Percentiles rank a stretch among this genome's conserved stretches.
Conservation (phyloP, 345 rosid species). For the Eucalyptus camaldulensis region DNA sequence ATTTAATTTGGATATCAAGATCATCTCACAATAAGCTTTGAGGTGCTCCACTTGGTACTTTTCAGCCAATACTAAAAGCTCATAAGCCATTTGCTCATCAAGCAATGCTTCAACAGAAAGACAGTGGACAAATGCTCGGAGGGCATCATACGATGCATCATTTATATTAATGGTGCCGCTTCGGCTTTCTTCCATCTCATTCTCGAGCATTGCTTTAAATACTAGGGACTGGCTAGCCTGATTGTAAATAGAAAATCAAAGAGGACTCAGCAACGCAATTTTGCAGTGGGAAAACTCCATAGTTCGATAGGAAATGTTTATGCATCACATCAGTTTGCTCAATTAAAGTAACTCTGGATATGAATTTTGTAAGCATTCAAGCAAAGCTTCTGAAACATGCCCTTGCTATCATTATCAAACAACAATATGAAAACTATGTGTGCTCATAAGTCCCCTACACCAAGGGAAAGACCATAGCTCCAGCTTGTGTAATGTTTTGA, state of each 20-base stretch:
- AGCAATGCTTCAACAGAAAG: no score
- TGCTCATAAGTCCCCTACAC: background rate
- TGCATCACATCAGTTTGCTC: constrained; percentile 5
- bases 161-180: constrained; percentile 71
- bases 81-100: no score
- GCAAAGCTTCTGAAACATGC: background rate
- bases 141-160: constrained; percentile 56
- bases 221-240: constrained; percentile 78
- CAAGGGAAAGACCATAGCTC: background rate
- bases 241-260: background rate
- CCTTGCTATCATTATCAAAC: background rate
- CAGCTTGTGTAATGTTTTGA: background rate
- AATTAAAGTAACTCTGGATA: background rate
- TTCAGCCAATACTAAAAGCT: constrained; percentile 75
- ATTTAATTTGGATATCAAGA: constrained; percentile 57
- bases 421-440: background rate
- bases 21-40: constrained; percentile 66
- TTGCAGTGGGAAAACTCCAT: background rate
- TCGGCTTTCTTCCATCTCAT: constrained; percentile 81
- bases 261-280: background rate
- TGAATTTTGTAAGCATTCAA: background rate
- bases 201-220: constrained; percentile 83
- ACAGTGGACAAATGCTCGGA: constrained; percentile 33
- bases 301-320: background rate
- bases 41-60: constrained; percentile 81